Percentiles rank a stretch among this genome's conserved stretches.
phyloP scores from a whole-genome alignment of 2,329 filamentous ascomycete species.

The Colletotrichum coccodes region DNA sequence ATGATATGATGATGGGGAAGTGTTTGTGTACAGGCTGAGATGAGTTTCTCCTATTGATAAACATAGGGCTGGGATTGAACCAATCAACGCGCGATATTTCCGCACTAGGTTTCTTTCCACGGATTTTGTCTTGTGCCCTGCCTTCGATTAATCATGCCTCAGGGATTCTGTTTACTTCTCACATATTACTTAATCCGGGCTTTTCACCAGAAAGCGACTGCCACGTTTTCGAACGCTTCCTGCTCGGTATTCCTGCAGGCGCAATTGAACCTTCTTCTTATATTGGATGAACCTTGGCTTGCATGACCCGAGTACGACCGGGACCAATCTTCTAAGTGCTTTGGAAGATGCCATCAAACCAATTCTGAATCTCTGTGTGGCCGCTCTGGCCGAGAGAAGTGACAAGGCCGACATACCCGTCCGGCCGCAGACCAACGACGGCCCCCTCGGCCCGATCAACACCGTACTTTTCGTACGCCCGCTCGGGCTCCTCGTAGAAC shows the following conservation, averaged over 20 bases:
- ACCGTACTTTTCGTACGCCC: slow-evolving; percentile 67
- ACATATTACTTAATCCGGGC: too few relatives aligned
- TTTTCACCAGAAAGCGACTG: too few relatives aligned
- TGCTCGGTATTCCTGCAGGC: too few relatives aligned
- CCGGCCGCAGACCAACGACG: slow-evolving; percentile 23
- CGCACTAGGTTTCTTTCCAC: neutral
- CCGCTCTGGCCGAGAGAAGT: slow-evolving; percentile 1
- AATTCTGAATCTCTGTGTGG: slow-evolving; percentile 9
- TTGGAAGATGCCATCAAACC: slow-evolving; percentile 20
- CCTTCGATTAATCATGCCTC: neutral
- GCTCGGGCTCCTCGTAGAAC: slow-evolving; percentile 62
- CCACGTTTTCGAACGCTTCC: too few relatives aligned
- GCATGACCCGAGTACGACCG: neutral
- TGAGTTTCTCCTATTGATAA: neutral
- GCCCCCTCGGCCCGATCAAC: slow-evolving; percentile 50
- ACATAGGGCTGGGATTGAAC: neutral
- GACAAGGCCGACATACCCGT: slow-evolving; percentile 28
- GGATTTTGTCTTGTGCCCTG: too few relatives aligned
- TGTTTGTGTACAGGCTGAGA: neutral
- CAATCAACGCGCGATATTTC: neutral
- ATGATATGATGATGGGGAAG: neutral
- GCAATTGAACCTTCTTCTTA: neutral
- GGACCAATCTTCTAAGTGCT: neutral
- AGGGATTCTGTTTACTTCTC: too few relatives aligned
- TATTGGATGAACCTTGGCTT: too few relatives aligned